Evolutionary conservation across 2,329 filamentous ascomycete species (phyloP).

Genomic region (Ophiosphaerella korrae): DNA sequence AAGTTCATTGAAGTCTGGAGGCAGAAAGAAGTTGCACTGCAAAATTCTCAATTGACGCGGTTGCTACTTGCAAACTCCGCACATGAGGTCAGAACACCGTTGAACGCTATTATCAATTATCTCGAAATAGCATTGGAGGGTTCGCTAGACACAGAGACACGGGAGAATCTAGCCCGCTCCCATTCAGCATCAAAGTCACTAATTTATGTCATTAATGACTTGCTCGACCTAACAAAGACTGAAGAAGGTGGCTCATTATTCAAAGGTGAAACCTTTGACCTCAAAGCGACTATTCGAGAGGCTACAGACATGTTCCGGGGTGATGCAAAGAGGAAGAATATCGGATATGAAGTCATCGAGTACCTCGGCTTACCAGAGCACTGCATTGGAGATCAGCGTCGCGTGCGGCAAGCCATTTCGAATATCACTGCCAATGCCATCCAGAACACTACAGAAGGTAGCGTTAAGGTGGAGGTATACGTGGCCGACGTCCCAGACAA

Average conservation of each 20-base stretch:
- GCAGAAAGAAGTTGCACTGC: slow-evolving; percentile 83
- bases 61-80: slow-evolving; percentile 85
- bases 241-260: slow-evolving; percentile 80
- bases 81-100: slow-evolving; percentile 86
- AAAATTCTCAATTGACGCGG: slow-evolving; percentile 79
- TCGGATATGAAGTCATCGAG: slow-evolving; percentile 70
- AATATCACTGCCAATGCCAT: slow-evolving; percentile 87
- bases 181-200: slow-evolving; percentile 91
- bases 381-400: slow-evolving; percentile 79
- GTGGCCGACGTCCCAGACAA: slow-evolving; percentile 50
- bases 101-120: slow-evolving; percentile 95
- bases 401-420: slow-evolving; percentile 79
- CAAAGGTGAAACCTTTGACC: slow-evolving; percentile 80
- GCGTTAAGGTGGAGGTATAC: slow-evolving; percentile 72
- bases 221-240: slow-evolving; percentile 85
- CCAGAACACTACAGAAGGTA: slow-evolving; percentile 72
- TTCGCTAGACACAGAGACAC: slow-evolving; percentile 75
- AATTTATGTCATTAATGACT: slow-evolving; percentile 92
- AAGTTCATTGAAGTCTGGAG: slow-evolving; percentile 92
- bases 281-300: slow-evolving; percentile 73
- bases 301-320: slow-evolving; percentile 74
- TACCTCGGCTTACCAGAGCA: slow-evolving; percentile 70
- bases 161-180: slow-evolving; percentile 82
- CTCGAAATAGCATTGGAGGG: slow-evolving; percentile 89
- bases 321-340: slow-evolving; percentile 76